Conservation (phyloP, 78 protist species). For the Trichosphaerium sp. region DNA sequence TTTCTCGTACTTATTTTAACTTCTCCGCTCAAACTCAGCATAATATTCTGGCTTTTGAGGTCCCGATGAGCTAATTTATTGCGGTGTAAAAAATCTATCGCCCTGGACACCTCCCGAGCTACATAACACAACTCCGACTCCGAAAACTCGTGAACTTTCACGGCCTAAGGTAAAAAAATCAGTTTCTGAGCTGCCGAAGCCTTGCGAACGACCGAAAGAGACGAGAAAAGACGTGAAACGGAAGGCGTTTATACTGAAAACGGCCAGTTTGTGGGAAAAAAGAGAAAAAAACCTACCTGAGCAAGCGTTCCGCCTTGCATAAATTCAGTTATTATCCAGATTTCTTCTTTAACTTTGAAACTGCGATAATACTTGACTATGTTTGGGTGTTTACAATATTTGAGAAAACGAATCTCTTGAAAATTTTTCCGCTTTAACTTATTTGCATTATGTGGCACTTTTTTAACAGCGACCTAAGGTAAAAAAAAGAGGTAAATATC, state of each 20-base stretch:
- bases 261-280: too few relatives aligned
- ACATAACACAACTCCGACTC: slow-evolving; percentile 44
- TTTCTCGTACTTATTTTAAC: slow-evolving; percentile 42
- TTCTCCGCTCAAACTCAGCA: slow-evolving; percentile 53
- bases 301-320: slow-evolving; percentile 58
- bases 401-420: slow-evolving; percentile 38
- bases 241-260: too few relatives aligned
- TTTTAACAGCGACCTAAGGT: slow-evolving; percentile 46
- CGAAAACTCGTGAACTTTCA: slow-evolving; percentile 21
- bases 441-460: slow-evolving; percentile 35
- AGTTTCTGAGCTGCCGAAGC: too few relatives aligned
- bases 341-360: slow-evolving; percentile 25
- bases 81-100: slow-evolving; percentile 23
- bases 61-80: slow-evolving; percentile 39
- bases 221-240: too few relatives aligned
- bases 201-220: too few relatives aligned
- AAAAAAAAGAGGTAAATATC: too few relatives aligned
- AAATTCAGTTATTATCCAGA: slow-evolving; percentile 50
- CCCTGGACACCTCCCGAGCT: slow-evolving; percentile 24
- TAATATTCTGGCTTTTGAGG: slow-evolving; percentile 43
- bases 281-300: too few relatives aligned
- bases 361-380: slow-evolving; percentile 20
- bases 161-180: too few relatives aligned
- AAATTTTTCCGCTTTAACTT: slow-evolving; percentile 45
- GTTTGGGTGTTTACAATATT: slow-evolving; percentile 38